Conservation (phyloP, 176 grass and related monocot genomes). For the Carex kokanica region DNA sequence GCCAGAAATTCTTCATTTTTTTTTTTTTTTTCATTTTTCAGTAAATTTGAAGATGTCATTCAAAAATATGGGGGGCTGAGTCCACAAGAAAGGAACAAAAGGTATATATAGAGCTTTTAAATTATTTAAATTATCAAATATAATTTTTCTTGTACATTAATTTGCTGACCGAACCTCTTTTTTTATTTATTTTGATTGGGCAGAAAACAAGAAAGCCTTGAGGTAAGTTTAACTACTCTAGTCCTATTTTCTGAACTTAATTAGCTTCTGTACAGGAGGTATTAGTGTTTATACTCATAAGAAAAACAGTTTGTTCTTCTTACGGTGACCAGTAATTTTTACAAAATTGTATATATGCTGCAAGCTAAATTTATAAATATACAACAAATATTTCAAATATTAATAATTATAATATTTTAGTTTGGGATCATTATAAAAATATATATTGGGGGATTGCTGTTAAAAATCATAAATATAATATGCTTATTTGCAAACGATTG, state of each 20-base stretch:
- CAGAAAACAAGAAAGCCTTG: slow-evolving; percentile 42
- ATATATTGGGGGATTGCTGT: background rate
- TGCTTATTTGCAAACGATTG: no score
- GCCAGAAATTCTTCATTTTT: background rate
- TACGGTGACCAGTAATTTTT: background rate
- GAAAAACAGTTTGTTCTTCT: background rate
- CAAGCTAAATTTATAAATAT: background rate
- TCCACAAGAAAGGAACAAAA: slow-evolving; percentile 47
- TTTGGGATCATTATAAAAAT: background rate
- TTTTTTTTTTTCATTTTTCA: background rate
- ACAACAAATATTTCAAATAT: background rate
- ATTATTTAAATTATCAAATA: background rate
- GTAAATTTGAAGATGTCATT: slow-evolving; percentile 37
- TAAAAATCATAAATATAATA: background rate
- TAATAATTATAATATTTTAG: background rate
- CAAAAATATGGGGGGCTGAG: slow-evolving; percentile 30
- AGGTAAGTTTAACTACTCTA: slow-evolving; percentile 26
- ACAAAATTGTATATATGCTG: background rate
- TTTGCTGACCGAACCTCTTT: background rate
- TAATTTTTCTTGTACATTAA: background rate
- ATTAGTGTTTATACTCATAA: background rate
- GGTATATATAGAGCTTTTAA: slow-evolving; percentile 19
- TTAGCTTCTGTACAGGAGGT: background rate
- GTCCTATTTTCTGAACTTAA: no score
- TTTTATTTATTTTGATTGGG: background rate